These are phyloP conservation scores for Pneumocystis canis DNA, from an alignment of 1,139 yeast species.

Conservation along the genomic window DNA sequence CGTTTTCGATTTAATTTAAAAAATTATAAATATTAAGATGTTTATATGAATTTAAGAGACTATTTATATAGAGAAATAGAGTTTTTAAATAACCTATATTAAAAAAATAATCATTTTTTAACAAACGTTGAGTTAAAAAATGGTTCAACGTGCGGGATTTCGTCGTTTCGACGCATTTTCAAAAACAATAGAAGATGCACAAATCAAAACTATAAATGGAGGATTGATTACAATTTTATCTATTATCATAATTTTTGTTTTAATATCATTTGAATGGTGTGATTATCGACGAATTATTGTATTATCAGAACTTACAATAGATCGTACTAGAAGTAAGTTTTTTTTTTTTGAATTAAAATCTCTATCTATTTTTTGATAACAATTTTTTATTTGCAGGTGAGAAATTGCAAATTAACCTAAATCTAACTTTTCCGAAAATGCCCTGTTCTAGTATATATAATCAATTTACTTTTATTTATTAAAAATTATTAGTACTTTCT, in stretches of 20 bases:
- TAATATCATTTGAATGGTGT: conserved; percentile 59
- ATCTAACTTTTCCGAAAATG: conserved; percentile 63
- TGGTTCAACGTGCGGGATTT: conserved; percentile 5
- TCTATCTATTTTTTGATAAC: neutral
- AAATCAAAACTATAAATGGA: conserved; percentile 75
- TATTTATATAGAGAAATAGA: neutral
- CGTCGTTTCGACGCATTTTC: conserved; percentile 68
- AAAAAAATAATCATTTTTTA: neutral
- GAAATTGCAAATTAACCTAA: conserved; percentile 62
- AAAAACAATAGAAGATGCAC: conserved; percentile 86
- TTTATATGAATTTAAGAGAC: neutral
- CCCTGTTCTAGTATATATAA: conserved; percentile 51
- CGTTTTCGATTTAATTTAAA: too few species aligned
- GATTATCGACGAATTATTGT: conserved; percentile 55
- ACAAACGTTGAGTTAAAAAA: neutral
- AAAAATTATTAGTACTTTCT: conserved; percentile 22
- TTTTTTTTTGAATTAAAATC: neutral
- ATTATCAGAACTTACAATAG: conserved; percentile 77
- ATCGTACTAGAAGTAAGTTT: conserved; percentile 49
- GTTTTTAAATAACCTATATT: neutral
- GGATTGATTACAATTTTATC: conserved; percentile 74
- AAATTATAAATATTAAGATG: neutral
- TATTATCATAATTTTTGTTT: conserved; percentile 42
- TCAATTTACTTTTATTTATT: neutral
- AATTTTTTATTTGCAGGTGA: conserved; percentile 21